Evolutionary conservation across 805 yeast genomes (phyloP).

Genomic region (Nakazawaea wickerhamii): DNA sequence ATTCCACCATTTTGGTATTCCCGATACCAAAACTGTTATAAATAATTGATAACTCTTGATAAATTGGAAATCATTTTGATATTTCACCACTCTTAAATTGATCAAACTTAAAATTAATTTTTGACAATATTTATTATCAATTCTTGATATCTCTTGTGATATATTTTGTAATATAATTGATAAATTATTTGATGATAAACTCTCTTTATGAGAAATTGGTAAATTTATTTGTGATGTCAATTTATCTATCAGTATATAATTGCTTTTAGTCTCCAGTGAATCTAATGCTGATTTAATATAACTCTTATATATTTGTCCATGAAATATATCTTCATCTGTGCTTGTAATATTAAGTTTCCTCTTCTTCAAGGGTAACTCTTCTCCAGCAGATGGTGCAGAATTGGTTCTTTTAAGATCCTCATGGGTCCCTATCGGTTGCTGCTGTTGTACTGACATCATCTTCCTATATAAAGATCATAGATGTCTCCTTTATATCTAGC

Average conservation of each 20-base stretch:
- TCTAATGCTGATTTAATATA: constrained; percentile 65
- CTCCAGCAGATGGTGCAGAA: background rate
- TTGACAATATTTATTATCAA: constrained; percentile 52
- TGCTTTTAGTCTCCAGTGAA: constrained; percentile 56
- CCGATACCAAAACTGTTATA: constrained; percentile 71
- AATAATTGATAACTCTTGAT: constrained; percentile 61
- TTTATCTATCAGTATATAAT: constrained; percentile 49
- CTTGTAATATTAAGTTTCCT: constrained; percentile 1
- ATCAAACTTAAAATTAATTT: constrained; percentile 58
- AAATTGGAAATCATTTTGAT: constrained; percentile 31
- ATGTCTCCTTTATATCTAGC: background rate
- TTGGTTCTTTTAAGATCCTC: constrained; percentile 6
- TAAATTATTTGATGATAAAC: constrained; percentile 49
- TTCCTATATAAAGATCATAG: background rate
- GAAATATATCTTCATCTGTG: constrained; percentile 14
- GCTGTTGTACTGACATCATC: constrained; percentile 13
- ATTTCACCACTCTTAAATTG: constrained; percentile 56
- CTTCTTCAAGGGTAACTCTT: background rate
- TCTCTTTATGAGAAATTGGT: constrained; percentile 47
- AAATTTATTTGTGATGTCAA: constrained; percentile 54
- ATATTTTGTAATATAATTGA: constrained; percentile 50
- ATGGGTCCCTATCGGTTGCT: background rate
- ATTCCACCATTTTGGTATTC: constrained; percentile 85
- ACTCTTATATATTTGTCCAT: constrained; percentile 23
- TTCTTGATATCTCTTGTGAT: constrained; percentile 58